phyloP scores from a whole-genome alignment of 805 yeast species.

The Lachancea waltii region DNA sequence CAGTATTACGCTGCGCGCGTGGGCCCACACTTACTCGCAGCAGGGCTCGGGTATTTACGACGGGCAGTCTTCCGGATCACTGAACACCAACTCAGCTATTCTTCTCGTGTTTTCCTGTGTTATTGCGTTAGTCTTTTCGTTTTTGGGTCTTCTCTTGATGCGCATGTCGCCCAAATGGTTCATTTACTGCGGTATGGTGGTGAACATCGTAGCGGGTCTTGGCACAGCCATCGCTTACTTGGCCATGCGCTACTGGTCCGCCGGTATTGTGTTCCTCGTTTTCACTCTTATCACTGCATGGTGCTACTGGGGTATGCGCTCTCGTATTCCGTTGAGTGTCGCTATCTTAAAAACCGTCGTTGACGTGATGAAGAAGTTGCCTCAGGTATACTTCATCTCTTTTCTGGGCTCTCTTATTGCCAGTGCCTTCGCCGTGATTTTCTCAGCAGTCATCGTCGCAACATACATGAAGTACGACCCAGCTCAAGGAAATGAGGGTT shows the following conservation, averaged over 20 bases:
- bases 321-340: conserved; percentile 68
- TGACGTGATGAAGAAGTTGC: conserved; percentile 67
- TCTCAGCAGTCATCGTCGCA: conserved; percentile 63
- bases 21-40: conserved; percentile 45
- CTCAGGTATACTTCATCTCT: conserved; percentile 60
- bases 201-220: conserved; percentile 60
- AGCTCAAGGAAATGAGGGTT: conserved; percentile 43
- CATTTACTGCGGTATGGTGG: conserved; percentile 59
- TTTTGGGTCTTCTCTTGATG: conserved; percentile 52
- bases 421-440: conserved; percentile 59
- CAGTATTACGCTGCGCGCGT: conserved; percentile 58
- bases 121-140: conserved; percentile 52
- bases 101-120: conserved; percentile 60
- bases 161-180: conserved; percentile 59
- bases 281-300: conserved; percentile 60
- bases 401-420: conserved; percentile 52
- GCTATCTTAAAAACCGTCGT: conserved; percentile 64
- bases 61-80: conserved; percentile 46
- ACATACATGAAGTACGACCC: conserved; percentile 74
- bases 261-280: conserved; percentile 67
- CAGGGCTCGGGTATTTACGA: conserved; percentile 62
- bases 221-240: conserved; percentile 75
- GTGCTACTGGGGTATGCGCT: conserved; percentile 67
- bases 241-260: conserved; percentile 63
- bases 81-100: conserved; percentile 70